Evolutionary conservation across 1,284 basidiomycete genomes (phyloP).

Genomic region (Inonotus hispidus): DNA sequence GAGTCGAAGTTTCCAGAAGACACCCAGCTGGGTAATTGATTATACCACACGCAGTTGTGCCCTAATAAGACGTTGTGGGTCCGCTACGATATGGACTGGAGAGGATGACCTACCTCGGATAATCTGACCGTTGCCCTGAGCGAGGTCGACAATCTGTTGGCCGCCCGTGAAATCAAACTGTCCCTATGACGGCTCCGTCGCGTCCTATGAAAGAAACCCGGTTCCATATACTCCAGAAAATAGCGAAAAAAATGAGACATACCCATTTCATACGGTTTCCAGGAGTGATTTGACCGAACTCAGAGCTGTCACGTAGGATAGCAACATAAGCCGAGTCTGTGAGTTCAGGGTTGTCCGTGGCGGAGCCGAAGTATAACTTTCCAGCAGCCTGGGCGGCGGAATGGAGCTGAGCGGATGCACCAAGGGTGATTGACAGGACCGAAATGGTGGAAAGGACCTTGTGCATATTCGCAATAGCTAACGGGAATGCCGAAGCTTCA

Average conservation of each 20-base stretch:
- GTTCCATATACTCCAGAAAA: background rate
- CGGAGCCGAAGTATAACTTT: constrained; percentile 25
- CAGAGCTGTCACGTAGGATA: constrained; percentile 24
- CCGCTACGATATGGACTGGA: background rate
- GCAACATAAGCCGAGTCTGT: constrained; percentile 23
- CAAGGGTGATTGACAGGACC: background rate
- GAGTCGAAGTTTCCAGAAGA: constrained; percentile 21
- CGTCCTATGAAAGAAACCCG: background rate
- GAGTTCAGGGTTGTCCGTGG: constrained; percentile 24
- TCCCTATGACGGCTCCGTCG: constrained; percentile 23
- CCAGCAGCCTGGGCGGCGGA: constrained; percentile 22
- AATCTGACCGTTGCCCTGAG: constrained; percentile 22
- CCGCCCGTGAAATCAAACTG: constrained; percentile 26
- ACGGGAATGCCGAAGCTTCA: background rate
- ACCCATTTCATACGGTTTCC: constrained; percentile 38
- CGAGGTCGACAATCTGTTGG: constrained; percentile 27
- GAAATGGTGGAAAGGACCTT: background rate
- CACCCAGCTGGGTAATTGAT: constrained; percentile 26
- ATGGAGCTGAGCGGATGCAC: constrained; percentile 14
- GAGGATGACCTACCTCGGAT: constrained; percentile 6
- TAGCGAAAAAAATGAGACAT: background rate
- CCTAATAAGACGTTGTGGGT: background rate
- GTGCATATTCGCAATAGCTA: background rate
- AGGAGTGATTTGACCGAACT: constrained; percentile 34
- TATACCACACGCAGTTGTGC: constrained; percentile 23